Evolutionary conservation across 2,329 filamentous ascomycete species (phyloP).

Genomic region (Fonsecaea nubica): DNA sequence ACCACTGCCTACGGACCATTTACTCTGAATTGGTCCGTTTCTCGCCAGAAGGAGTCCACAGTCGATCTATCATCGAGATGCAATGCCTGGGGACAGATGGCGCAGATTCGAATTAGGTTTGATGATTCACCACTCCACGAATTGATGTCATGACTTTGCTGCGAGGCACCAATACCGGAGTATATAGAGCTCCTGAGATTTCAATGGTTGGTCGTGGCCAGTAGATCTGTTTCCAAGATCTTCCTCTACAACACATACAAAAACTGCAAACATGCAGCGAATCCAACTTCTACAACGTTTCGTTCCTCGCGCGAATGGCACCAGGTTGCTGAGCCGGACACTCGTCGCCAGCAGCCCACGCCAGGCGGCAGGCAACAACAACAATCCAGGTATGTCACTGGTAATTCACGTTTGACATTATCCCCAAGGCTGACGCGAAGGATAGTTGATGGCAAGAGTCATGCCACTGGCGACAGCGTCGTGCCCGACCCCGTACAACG

Average conservation of each 20-base stretch:
- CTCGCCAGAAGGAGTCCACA: not conserved
- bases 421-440: not conserved
- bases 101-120: not conserved
- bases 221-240: not conserved
- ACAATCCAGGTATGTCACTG: not conserved
- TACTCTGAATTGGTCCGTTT: not conserved
- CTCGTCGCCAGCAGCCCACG: conserved; percentile 6
- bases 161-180: not conserved
- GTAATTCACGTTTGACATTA: not conserved
- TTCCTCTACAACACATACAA: not conserved
- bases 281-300: conserved; percentile 2
- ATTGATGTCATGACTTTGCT: conserved; percentile 17
- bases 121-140: conserved; percentile 10
- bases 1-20: not conserved
- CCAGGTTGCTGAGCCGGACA: conserved; percentile 4
- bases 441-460: not conserved
- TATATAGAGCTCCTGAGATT: conserved; percentile 5
- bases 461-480: not conserved
- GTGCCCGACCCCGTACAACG: not conserved
- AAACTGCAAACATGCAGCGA: conserved; percentile 2
- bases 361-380: not conserved
- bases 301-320: not conserved
- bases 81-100: conserved; percentile 6
- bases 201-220: not conserved
- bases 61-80: conserved; percentile 11